Percentiles rank a stretch among this genome's conserved stretches.
Evolutionary conservation across 2,329 filamentous ascomycete genomes (phyloP).

Genomic region (Uncinocarpus reesii): DNA sequence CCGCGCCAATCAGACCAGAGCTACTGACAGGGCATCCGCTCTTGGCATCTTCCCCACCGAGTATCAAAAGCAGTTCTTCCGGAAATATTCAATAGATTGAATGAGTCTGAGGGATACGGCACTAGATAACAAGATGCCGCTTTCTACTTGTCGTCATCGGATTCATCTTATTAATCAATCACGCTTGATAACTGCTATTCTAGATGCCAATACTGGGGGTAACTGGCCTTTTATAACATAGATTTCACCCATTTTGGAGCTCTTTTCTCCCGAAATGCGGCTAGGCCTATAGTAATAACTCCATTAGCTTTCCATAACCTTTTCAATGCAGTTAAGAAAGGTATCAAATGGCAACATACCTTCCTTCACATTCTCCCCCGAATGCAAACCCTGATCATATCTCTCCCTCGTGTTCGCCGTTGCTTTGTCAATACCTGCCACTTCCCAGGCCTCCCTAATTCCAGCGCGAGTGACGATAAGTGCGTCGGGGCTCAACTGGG

Average conservation of each 20-base stretch:
- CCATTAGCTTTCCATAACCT: neutral
- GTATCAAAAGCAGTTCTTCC: no score
- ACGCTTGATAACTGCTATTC: no score
- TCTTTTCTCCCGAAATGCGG: conserved; percentile 82
- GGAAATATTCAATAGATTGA: no score
- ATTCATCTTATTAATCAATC: no score
- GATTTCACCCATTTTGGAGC: conserved; percentile 70
- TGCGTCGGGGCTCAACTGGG: conserved; percentile 59
- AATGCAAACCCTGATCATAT: conserved; percentile 76
- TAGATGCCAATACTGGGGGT: no score
- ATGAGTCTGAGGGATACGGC: no score
- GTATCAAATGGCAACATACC: no score
- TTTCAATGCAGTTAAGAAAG: neutral
- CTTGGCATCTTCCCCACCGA: neutral
- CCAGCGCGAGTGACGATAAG: conserved; percentile 61
- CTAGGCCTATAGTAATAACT: conserved; percentile 46
- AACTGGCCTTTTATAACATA: conserved; percentile 42
- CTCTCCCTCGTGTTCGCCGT: conserved; percentile 73
- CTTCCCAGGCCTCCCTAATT: conserved; percentile 60
- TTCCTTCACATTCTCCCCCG: conserved; percentile 73
- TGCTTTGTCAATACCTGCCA: conserved; percentile 50
- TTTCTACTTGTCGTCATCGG: no score
- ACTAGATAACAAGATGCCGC: no score
- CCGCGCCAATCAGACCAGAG: neutral
- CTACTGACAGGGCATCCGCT: neutral